These are phyloP conservation scores for Lichtheimia ramosa DNA, from an alignment of 371 early-diverging fungal genomes.

Conservation along the genomic window DNA sequence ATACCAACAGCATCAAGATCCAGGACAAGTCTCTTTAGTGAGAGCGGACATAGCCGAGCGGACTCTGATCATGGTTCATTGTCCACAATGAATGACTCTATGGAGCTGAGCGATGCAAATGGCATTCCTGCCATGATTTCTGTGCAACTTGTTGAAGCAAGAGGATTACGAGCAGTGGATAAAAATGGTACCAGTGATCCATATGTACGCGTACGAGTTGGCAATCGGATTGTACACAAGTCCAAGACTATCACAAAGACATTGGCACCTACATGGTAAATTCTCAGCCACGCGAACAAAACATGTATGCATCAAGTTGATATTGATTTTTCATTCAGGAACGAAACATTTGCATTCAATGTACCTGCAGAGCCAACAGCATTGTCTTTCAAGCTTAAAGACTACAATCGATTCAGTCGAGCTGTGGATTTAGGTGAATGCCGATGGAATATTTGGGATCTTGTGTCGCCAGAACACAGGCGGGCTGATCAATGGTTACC, in stretches of 20 bases:
- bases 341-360: slow-evolving; percentile 12
- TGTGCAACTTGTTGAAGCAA: slow-evolving; percentile 44
- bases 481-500: slow-evolving; percentile 34
- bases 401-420: slow-evolving; percentile 65
- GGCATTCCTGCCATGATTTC: background rate
- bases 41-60: slow-evolving; percentile 8
- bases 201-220: slow-evolving; percentile 46
- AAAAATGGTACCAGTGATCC: slow-evolving; percentile 58
- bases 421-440: slow-evolving; percentile 61
- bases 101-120: background rate
- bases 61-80: slow-evolving; percentile 11
- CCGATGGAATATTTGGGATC: slow-evolving; percentile 52
- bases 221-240: slow-evolving; percentile 58
- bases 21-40: slow-evolving; percentile 8
- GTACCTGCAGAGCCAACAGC: slow-evolving; percentile 31
- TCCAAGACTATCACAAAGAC: slow-evolving; percentile 78
- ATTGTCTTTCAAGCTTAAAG: slow-evolving; percentile 60
- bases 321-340: slow-evolving; percentile 20
- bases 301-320: background rate
- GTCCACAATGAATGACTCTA: slow-evolving; percentile 2
- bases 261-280: slow-evolving; percentile 65
- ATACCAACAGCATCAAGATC: slow-evolving; percentile 1
- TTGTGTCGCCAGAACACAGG: slow-evolving; percentile 20
- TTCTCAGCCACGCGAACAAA: background rate
- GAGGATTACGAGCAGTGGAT: slow-evolving; percentile 53